Conservation (phyloP, 1,284 basidiomycete species). For the Flammula alnicola region DNA sequence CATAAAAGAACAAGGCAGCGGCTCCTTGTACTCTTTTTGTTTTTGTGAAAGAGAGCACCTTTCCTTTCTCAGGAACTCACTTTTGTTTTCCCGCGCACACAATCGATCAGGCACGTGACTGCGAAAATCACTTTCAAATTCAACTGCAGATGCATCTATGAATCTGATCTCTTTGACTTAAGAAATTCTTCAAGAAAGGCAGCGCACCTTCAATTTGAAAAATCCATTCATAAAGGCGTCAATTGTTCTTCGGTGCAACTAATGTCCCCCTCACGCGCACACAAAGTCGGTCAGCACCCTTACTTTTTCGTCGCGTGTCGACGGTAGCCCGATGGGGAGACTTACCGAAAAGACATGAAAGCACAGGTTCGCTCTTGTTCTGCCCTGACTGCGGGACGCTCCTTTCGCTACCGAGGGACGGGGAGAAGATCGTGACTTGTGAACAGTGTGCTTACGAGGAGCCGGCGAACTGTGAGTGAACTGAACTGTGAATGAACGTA, state of each 20-base stretch:
- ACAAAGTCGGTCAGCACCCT: conserved; percentile 39
- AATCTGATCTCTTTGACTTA: no score
- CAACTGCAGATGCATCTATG: no score
- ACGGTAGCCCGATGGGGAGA: no score
- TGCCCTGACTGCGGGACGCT: conserved; percentile 93
- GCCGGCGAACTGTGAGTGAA: conserved; percentile 80
- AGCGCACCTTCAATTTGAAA: not conserved
- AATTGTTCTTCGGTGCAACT: not conserved
- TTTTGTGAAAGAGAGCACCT: no score
- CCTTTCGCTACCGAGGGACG: conserved; percentile 83
- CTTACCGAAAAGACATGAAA: conserved; percentile 13
- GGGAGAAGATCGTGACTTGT: conserved; percentile 79
- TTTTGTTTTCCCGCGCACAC: no score
- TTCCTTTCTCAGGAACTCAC: no score
- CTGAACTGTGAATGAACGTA: not conserved
- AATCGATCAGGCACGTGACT: no score
- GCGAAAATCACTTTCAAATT: no score
- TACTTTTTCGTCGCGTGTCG: not conserved
- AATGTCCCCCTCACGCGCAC: conserved; percentile 26
- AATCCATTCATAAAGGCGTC: not conserved
- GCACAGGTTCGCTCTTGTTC: conserved; percentile 86
- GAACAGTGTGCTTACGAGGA: conserved; percentile 89
- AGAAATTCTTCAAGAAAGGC: no score
- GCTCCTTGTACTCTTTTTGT: no score
- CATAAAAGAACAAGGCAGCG: no score